These are phyloP conservation scores for Vigna nakashimae DNA, from an alignment of 306 rosid species.

Conservation along the genomic window DNA sequence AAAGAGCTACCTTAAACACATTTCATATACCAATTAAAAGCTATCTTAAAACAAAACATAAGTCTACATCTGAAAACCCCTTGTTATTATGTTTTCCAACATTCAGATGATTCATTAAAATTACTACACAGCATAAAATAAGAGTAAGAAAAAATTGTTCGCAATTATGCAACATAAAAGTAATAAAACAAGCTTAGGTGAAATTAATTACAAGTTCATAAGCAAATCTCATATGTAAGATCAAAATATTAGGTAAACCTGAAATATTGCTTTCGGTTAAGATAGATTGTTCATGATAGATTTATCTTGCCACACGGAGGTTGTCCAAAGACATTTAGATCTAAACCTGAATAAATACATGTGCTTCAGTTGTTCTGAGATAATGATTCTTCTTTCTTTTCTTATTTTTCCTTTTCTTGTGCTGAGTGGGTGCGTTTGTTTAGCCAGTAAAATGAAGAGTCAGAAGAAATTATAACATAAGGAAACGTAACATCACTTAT, in stretches of 20 bases:
- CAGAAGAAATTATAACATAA: conserved; percentile 32
- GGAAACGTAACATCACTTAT: conserved; percentile 7
- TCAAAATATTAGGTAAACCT: conserved; percentile 13
- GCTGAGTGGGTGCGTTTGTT: conserved; percentile 18
- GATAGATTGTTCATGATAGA: conserved; percentile 1
- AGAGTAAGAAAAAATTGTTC: conserved; percentile 5
- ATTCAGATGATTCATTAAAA: conserved; percentile 28
- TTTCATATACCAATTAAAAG: conserved; percentile 28
- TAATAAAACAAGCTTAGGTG: conserved; percentile 17
- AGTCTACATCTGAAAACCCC: conserved; percentile 21
- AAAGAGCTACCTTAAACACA: not conserved
- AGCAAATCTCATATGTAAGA: conserved; percentile 22
- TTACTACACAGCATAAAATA: conserved; percentile 14
- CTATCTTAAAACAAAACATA: conserved; percentile 13
- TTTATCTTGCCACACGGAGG: not conserved
- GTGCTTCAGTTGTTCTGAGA: not conserved
- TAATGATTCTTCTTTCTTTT: not conserved
- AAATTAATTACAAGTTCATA: conserved; percentile 12
- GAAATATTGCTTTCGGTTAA: conserved; percentile 7
- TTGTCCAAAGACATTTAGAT: conserved; percentile 18
- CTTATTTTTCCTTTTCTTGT: not conserved
- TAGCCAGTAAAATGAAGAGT: not conserved
- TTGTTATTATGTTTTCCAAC: not conserved
- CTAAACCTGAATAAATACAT: conserved; percentile 9
- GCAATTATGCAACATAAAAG: conserved; percentile 3